phyloP scores from a whole-genome alignment of 2,329 filamentous ascomycete genomes.

The Ceratocystis alfenasii region DNA sequence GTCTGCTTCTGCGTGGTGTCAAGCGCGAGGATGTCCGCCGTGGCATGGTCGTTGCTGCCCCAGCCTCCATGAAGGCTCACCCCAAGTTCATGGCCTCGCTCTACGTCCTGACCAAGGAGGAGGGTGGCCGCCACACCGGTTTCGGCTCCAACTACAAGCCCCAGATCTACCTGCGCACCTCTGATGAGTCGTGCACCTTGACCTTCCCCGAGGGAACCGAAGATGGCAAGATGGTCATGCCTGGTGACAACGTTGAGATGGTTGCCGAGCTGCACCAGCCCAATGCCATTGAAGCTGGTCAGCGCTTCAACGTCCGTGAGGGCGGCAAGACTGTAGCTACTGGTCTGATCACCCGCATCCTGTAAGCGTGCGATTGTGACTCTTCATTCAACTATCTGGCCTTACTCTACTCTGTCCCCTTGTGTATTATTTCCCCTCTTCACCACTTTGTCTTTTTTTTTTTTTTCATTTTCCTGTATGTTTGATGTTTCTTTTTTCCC shows the following conservation, averaged over 20 bases:
- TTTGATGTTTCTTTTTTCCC: background rate
- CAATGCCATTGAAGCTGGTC: conserved; percentile 76
- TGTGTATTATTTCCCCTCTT: conserved; percentile 18
- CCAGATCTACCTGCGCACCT: conserved; percentile 90
- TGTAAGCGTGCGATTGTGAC: conserved; percentile 30
- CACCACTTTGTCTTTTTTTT: background rate
- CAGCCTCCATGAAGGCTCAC: conserved; percentile 74
- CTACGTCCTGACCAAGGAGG: conserved; percentile 95
- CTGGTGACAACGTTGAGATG: conserved; percentile 98
- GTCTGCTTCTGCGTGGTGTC: conserved; percentile 87
- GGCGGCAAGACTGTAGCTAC: conserved; percentile 83
- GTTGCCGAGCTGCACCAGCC: conserved; percentile 73
- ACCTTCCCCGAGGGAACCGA: conserved; percentile 76
- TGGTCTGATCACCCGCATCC: conserved; percentile 65
- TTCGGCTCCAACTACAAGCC: conserved; percentile 96
- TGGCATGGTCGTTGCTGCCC: conserved; percentile 86
- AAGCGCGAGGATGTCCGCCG: conserved; percentile 89
- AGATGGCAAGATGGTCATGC: conserved; percentile 83
- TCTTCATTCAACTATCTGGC: conserved; percentile 1
- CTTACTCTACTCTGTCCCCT: conserved; percentile 11
- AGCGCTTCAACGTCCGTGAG: conserved; percentile 97
- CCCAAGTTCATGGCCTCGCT: conserved; percentile 88
- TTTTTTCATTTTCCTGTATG: conserved; percentile 4
- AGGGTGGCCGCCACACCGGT: conserved; percentile 91
- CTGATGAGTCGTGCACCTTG: conserved; percentile 66